Percentiles rank a stretch among this genome's conserved stretches.
Conservation (phyloP, 805 yeast genomes). For the Zygoascus biomembranicola region DNA sequence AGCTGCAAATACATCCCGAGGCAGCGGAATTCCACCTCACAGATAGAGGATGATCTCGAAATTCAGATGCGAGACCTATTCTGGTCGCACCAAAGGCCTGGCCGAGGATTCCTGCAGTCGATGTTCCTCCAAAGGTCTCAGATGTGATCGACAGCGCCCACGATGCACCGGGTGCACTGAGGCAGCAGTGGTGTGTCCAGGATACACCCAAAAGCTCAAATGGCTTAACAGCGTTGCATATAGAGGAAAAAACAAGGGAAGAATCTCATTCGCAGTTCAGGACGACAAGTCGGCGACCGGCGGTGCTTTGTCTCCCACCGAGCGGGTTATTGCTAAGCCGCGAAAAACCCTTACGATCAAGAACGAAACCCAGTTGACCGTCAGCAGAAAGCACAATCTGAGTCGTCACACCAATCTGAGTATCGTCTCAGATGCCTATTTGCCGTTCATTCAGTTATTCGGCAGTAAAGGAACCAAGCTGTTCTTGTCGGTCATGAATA, state of each 20-base stretch:
- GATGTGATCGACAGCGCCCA: slow-evolving; percentile 1
- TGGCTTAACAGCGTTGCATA: background rate
- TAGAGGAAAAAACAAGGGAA: background rate
- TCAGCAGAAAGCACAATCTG: background rate
- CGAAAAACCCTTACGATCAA: background rate
- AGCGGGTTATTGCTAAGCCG: background rate
- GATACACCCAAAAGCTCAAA: background rate
- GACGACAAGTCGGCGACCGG: background rate
- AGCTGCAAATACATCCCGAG: too few species aligned
- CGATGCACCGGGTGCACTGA: background rate
- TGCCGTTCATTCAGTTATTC: background rate
- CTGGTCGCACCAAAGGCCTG: background rate
- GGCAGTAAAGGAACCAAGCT: background rate
- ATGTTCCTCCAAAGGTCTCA: background rate
- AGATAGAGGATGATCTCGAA: background rate
- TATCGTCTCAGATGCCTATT: background rate
- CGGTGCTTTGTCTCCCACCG: background rate
- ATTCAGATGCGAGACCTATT: slow-evolving; percentile 1
- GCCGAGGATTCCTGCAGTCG: background rate
- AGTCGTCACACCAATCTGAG: background rate
- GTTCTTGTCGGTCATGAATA: background rate
- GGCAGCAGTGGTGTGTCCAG: background rate
- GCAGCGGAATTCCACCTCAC: background rate
- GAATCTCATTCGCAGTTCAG: background rate
- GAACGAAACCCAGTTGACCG: background rate